Evolutionary conservation across 2,329 filamentous ascomycete genomes (phyloP), one percentile per base, ranked within the genome.

Genomic region (Neonectria neomacrospora): DNA sequence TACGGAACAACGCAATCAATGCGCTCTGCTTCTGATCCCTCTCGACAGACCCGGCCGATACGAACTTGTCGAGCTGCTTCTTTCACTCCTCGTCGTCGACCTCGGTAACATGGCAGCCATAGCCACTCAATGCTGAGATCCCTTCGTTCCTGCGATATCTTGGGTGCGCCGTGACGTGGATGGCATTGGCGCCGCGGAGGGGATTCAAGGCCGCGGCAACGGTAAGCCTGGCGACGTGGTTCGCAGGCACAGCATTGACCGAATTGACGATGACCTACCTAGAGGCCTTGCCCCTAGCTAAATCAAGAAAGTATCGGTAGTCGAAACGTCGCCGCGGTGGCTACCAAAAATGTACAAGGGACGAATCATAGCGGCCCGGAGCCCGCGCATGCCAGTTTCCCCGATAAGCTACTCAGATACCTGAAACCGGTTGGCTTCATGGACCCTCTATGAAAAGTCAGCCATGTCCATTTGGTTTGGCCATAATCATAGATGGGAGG

Each of bases 231-330:
- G 91, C 88, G 26, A 97, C 94, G 70, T 97, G 93, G 66, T 89
- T 88, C 22, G 97, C 94, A 0, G 95, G 94, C 0, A 97, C 91
- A 77, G 90, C 88, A 81, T 97, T 97, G 77, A 97, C 88, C 0
- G 92, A 92, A 81, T 97, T 97, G 76, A 85, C 79, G 67, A 97
- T 96, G n/a, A n/a, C n/a, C n/a, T n/a, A n/a, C n/a, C n/a, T 69
- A 86, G 85, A 0, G 94, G 94, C 0, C 93, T 85, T 5, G 85
- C 83, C 1, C 81, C 81, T 4, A 97, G 83, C 77, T 97, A 94
- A 69, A 97, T 87, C 9, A 97, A 81, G 82, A 97, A 97, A 79
- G 97, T 95, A 74, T 97, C 94, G 1, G 90, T 94, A 77, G 91
- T 93, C 75, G 81, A 91, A 65, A 87, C 86, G 57, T 94, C 94